Percentiles rank a stretch among this genome's conserved stretches.
Evolutionary conservation across 108 stramenopile species (phyloP).

Genomic region (Nannochloropsis oceanica): DNA sequence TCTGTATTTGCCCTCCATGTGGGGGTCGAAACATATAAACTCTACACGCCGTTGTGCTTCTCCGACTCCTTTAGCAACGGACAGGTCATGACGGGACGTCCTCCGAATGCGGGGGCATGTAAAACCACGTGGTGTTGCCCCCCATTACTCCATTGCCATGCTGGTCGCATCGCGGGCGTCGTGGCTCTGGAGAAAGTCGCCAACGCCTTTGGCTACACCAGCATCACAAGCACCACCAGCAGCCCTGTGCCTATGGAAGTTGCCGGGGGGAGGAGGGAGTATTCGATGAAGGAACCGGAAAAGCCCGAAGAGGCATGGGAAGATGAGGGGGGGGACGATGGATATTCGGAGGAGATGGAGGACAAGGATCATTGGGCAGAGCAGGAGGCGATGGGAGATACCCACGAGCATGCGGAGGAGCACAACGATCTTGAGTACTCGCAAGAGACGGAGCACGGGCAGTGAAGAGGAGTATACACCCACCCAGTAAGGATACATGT

Average conservation of each 20-base stretch:
- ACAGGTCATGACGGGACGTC: neutral
- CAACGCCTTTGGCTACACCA: neutral
- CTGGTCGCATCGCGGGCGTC: neutral
- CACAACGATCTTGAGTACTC: neutral
- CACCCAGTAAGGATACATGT: no score
- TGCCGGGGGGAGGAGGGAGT: no score
- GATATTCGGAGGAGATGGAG: neutral
- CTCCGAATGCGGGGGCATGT: neutral
- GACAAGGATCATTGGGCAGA: neutral
- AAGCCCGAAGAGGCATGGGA: neutral
- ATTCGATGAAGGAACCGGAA: no score
- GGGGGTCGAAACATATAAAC: neutral
- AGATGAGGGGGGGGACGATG: neutral
- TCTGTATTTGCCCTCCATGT: neutral
- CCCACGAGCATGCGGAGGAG: neutral
- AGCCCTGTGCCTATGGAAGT: neutral
- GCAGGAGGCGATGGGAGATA: neutral
- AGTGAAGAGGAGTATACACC: no score
- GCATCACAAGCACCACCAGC: neutral
- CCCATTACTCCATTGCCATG: neutral
- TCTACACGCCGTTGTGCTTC: neutral
- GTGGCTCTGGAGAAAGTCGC: neutral
- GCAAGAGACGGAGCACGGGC: neutral
- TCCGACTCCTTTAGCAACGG: neutral
- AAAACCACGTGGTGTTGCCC: neutral